phyloP scores from a whole-genome alignment of 345 rosid species.

The Viola odorata region DNA sequence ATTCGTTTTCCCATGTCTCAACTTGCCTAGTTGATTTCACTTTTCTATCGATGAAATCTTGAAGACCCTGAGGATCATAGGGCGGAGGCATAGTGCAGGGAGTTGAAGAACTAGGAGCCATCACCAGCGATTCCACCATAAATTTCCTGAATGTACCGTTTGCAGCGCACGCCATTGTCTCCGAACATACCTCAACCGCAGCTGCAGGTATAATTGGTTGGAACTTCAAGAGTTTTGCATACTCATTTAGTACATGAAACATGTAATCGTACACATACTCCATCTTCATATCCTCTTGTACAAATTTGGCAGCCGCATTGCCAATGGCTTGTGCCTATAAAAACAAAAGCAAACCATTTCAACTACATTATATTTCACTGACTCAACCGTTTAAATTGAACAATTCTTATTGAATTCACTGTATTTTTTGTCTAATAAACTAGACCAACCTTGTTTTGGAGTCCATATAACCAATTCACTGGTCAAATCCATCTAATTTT shows the following conservation, averaged over 20 bases:
- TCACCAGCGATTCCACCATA: conserved; percentile 39
- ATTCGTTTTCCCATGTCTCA: conserved; percentile 24
- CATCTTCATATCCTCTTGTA: conserved; percentile 17
- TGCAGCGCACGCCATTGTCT: conserved; percentile 38
- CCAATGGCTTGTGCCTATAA: conserved; percentile 37
- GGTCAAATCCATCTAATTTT: too few relatives aligned
- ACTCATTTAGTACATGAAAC: conserved; percentile 39
- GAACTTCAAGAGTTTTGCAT: conserved; percentile 37
- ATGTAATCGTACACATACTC: conserved; percentile 45
- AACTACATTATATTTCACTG: too few relatives aligned
- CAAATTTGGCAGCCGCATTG: conserved; percentile 25
- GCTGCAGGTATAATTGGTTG: conserved; percentile 31
- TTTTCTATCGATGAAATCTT: conserved; percentile 27
- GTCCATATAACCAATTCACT: too few relatives aligned
- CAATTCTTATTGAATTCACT: too few relatives aligned
- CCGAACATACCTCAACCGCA: conserved; percentile 42
- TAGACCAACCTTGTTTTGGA: too few relatives aligned
- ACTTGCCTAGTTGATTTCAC: conserved; percentile 25
- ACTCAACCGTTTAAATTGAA: too few relatives aligned
- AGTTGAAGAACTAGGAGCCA: conserved; percentile 25
- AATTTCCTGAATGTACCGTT: conserved; percentile 23
- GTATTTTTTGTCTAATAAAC: too few relatives aligned
- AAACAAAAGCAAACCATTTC: background rate
- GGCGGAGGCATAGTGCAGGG: conserved; percentile 44
- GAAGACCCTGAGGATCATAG: conserved; percentile 21